Base-by-base conservation (phyloP, 1,139 yeast species). In the Suhomyces coccinellae region DNA sequence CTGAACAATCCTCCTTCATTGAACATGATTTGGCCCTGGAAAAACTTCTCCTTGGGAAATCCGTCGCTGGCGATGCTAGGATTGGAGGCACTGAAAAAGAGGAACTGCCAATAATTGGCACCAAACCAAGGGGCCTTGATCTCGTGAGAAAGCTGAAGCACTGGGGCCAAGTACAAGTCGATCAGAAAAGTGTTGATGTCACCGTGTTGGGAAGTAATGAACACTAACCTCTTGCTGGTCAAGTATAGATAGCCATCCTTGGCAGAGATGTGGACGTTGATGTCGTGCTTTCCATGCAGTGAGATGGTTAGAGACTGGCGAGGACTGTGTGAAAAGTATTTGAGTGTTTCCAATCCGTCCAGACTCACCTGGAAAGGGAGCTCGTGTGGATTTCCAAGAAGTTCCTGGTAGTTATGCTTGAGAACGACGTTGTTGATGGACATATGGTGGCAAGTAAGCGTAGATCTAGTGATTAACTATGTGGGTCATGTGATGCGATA, bases 81-180 rank as follows among this genome's bases (percentile, higher is more conserved):
- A 24, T 49, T 51, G 3, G 60, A 48, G 3, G 66, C 57, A 44
- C 73, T 66, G 42, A 58, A 67, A 53, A 78, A 75, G 36, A 70
- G 45, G 39, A 75, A 69, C 51, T 69, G 68, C 74, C 79, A 77
- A 54, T 69, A 74, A 53, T 77, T 79, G 16, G 80, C 69, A 0
- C 83, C 83, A 55, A 78, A 75, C 82, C 81, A 77, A 0, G 82
- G 82, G 15, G 79, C 67, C 44, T 71, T 67, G 40, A 77, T 52
- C 43, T 67, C 63, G 54, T 74, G 76, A 0, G 73, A 61, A 31
- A 62, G 53, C 27, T 58, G 61, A 9, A 58, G 47, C 2, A 47
- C 52, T 2, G 54, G 52, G 0, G 58, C 54, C 27, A 46, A 42
- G 5, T 44, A 48, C 35, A 73, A 54, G 34, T 66, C 70, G 10